Evolutionary conservation across 306 rosid species (phyloP), one percentile per base, ranked within the genome.

Genomic region (Malus sieversii): DNA sequence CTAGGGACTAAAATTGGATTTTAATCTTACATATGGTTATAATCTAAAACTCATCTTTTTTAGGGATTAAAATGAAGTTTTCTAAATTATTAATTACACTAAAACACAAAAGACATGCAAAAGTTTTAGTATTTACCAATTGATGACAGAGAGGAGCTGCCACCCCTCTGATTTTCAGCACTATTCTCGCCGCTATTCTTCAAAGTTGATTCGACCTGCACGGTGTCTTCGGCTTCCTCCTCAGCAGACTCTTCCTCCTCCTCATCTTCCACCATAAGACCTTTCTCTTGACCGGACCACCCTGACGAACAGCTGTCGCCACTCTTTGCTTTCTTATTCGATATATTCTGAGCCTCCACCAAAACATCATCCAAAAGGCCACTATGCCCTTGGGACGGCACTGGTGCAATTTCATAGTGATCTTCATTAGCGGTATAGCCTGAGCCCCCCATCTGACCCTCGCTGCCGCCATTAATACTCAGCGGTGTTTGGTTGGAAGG

Each of bases 291-390:
- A 8, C 18, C 30, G 6, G 79, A 75, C 38, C 53, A 77, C 16
- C 23, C 77, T 16, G 66, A 79, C 3, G 67, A 40, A n/a, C 25
- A 57, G 23, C 51, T 57, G 48, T 82, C 75, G 11, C 67, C 77
- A 33, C 73, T 79, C 66, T 79, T 86, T 10, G 75, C 19, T 66
- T 80, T 85, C 20, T 75, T 75, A 15, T 51, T 84, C 55, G 82
- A 83, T 58, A 82, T 75, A 19, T 61, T 81, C 66, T 62, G 77
- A 66, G 86, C 86, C 79, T 89, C 88, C 48, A 48, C 44, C 60
- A 89, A 76, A 10, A 91, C n/a, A 62, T 79, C 93, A 65, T 88
- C 92, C 79, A 91, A 79, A 38, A 91, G 75, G 12, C 96, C 96
- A 61, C 84, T 87, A 71, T 88, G 87, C 30, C 72, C 77, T 6